Base-by-base conservation (phyloP, 177 flowering plant genomes). In the Vitis hybrid region DNA sequence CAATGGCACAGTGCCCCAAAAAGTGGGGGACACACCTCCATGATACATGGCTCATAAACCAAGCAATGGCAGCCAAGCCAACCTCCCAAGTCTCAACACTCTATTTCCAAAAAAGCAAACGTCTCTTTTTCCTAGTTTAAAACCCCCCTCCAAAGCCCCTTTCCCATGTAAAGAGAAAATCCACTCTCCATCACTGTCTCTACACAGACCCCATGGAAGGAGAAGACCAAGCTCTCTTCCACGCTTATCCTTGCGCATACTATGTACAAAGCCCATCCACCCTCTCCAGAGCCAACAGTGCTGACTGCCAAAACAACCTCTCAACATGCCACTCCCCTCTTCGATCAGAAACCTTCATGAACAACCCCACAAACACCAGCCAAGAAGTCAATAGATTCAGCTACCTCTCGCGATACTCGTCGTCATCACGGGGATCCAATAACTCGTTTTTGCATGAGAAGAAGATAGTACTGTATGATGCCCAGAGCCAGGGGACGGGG, bases 181-280 rank as follows among this genome's bases (percentile, higher is more conserved):
- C 61, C 52, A 61, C 72, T 55, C 68, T n/a, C 66, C 51, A 66
- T 29, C 67, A 60, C 70, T 31, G 59, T 59, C 65, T 51, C 33
- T 48, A 1, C 13, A 55, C 60, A 14, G 16, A 55, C 45, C 7
- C 45, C 60, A 72, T 69, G 20, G 79, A 19, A 53, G 81, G 59
- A 63, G 87, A 82, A 58, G 91, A 81, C 12, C 81, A 80, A 65
- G 86, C 83, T 1, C 58, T 57, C 29, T 77, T 76, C 73, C 79
- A 69, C 6, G 59, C 75, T 5, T 86, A 79, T 73, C 79, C 85
- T 1, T 83, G 79, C n/a, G 69, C 87, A 22, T 92, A 89, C 83
- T 89, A 83, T 78, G 95, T 92, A 1, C 95, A 92, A 61, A 92
- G 97, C 81, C 97, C 97, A 49, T 87, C 93, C 20, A 72, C 86